Evolutionary conservation across 2,329 filamentous ascomycete genomes (phyloP).

Genomic region (Amauroascus verrucosus): DNA sequence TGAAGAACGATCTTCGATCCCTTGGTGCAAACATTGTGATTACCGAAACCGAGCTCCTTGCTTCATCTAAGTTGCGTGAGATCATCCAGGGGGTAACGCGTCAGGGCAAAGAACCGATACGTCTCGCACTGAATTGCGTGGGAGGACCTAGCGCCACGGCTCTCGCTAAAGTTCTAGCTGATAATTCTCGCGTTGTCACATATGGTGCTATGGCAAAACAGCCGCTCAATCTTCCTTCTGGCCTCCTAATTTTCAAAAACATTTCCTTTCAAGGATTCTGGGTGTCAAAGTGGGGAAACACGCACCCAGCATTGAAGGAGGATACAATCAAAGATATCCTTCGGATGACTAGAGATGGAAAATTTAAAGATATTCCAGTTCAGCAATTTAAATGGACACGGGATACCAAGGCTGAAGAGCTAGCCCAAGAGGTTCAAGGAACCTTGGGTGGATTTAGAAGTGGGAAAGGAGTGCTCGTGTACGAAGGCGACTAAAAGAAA

Average conservation of each 20-base stretch:
- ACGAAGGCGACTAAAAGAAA: slow-evolving; percentile 40
- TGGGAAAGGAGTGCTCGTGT: slow-evolving; percentile 86
- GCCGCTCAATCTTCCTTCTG: slow-evolving; percentile 70
- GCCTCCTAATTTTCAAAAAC: slow-evolving; percentile 86
- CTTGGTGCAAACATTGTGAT: slow-evolving; percentile 55
- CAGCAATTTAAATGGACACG: slow-evolving; percentile 73
- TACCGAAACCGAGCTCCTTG: slow-evolving; percentile 49
- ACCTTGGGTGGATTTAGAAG: slow-evolving; percentile 74
- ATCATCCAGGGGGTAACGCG: slow-evolving; percentile 58
- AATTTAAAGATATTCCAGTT: slow-evolving; percentile 76
- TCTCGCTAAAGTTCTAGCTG: slow-evolving; percentile 62
- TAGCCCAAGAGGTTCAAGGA: slow-evolving; percentile 67
- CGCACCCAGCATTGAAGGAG: slow-evolving; percentile 61
- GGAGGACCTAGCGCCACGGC: slow-evolving; percentile 74
- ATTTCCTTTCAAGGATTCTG: slow-evolving; percentile 86
- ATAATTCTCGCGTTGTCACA: slow-evolving; percentile 68
- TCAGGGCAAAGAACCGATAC: slow-evolving; percentile 59
- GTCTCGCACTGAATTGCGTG: slow-evolving; percentile 83
- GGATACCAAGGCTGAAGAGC: slow-evolving; percentile 59
- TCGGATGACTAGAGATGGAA: slow-evolving; percentile 59
- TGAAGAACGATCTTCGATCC: slow-evolving; percentile 51
- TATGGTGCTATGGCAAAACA: slow-evolving; percentile 94
- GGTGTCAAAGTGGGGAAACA: slow-evolving; percentile 81
- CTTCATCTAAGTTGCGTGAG: slow-evolving; percentile 34
- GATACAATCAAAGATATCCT: slow-evolving; percentile 78